Evolutionary conservation across 169 alveolate species (phyloP).

Genomic region (Ichthyophthirius multifiliis): DNA sequence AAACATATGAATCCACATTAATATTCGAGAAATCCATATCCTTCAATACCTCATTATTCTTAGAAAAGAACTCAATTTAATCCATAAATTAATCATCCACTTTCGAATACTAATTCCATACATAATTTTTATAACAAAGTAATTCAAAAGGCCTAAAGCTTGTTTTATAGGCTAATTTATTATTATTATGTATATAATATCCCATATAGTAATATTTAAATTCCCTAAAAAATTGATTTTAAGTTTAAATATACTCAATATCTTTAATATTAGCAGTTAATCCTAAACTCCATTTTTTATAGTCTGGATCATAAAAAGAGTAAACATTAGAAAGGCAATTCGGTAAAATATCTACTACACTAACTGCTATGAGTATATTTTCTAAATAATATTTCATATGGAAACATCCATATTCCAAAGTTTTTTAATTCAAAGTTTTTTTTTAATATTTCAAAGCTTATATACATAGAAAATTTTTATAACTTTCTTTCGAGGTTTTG

Average conservation of each 20-base stretch:
- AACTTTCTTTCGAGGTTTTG: conserved; percentile 23
- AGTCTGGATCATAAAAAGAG: conserved; percentile 64
- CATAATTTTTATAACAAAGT: conserved; percentile 49
- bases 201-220: conserved; percentile 65
- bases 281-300: conserved; percentile 56
- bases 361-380: conserved; percentile 61
- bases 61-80: not conserved
- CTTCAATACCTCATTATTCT: not conserved
- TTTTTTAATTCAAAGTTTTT: conserved; percentile 16
- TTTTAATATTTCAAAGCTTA: conserved; percentile 15
- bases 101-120: conserved; percentile 15
- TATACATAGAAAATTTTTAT: conserved; percentile 33
- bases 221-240: conserved; percentile 20
- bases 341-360: conserved; percentile 64
- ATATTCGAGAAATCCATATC: not conserved
- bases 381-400: conserved; percentile 67
- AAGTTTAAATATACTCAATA: conserved; percentile 54
- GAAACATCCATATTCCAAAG: conserved; percentile 59
- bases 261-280: conserved; percentile 55
- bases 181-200: conserved; percentile 44
- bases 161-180: conserved; percentile 65
- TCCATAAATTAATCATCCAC: not conserved
- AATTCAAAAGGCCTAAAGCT: conserved; percentile 49
- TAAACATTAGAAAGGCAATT: conserved; percentile 42
- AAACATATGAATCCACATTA: not conserved